Percentiles rank a stretch among this genome's conserved stretches.
phyloP scores from a whole-genome alignment of 176 grass and related monocot species.

The Triticum turgidum region DNA sequence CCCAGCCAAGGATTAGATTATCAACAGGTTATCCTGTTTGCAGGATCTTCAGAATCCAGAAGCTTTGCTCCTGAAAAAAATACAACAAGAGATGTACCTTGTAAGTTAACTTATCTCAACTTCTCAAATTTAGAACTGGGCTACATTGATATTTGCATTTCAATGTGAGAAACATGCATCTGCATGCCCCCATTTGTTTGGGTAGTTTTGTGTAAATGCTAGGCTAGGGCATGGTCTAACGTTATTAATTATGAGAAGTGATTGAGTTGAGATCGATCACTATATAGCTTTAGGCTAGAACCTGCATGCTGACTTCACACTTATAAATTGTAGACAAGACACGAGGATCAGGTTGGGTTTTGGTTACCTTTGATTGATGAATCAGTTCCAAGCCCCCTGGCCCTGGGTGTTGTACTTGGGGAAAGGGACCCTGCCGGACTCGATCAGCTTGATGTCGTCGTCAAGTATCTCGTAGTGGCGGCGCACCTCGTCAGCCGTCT shows the following conservation, averaged over 20 bases:
- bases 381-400: slow-evolving; percentile 42
- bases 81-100: background rate
- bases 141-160: background rate
- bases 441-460: slow-evolving; percentile 56
- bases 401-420: slow-evolving; percentile 65
- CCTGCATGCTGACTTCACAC: background rate
- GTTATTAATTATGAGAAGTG: no score
- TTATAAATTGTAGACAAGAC: background rate
- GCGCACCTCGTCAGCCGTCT: slow-evolving; percentile 78
- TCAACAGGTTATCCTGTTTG: slow-evolving; percentile 16
- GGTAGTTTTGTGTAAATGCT: background rate
- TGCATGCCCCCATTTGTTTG: background rate
- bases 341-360: background rate
- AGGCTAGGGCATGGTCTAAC: background rate
- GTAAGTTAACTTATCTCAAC: background rate
- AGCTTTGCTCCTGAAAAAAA: slow-evolving; percentile 32
- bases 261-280: background rate
- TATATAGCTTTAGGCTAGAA: background rate
- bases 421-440: slow-evolving; percentile 52
- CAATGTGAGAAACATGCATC: background rate
- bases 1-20: slow-evolving; percentile 10
- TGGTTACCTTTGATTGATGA: slow-evolving; percentile 12
- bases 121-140: no score
- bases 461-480: slow-evolving; percentile 65
- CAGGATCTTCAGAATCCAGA: slow-evolving; percentile 12